A percentile compares a stretch with the other conserved stretches of the same genome.
Conservation (phyloP, 306 rosid species). For the Vigna reflexopilosa region DNA sequence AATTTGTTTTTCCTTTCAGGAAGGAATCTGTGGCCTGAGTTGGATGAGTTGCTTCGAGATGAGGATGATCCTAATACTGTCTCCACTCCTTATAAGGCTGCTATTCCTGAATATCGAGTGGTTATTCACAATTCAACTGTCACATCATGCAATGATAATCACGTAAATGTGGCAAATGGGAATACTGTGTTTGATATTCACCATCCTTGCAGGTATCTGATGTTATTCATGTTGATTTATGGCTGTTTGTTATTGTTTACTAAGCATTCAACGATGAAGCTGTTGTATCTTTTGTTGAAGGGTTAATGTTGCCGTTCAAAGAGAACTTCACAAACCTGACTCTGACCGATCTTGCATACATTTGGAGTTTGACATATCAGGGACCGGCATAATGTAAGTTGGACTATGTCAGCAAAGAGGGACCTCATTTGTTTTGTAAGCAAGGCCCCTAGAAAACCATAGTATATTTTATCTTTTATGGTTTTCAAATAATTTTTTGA, state of each 20-base stretch:
- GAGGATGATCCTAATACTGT: slow-evolving; percentile 64
- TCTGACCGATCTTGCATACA: slow-evolving; percentile 83
- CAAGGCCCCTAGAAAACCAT: not conserved
- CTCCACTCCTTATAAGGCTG: slow-evolving; percentile 74
- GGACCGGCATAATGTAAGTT: slow-evolving; percentile 67
- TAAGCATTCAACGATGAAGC: slow-evolving; percentile 13
- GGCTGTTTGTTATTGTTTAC: slow-evolving; percentile 7
- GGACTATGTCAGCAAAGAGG: not conserved
- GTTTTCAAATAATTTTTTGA: not conserved
- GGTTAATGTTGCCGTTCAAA: slow-evolving; percentile 63
- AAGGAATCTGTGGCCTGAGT: slow-evolving; percentile 75
- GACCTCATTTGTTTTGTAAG: not conserved
- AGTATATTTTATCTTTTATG: not conserved
- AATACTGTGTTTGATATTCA: slow-evolving; percentile 66
- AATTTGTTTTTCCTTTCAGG: slow-evolving; percentile 49
- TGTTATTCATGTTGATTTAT: slow-evolving; percentile 38
- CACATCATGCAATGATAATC: slow-evolving; percentile 47
- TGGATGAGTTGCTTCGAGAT: slow-evolving; percentile 66
- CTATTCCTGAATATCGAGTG: slow-evolving; percentile 63
- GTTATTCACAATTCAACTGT: slow-evolving; percentile 59
- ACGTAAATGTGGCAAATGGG: slow-evolving; percentile 55
- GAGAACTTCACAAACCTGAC: slow-evolving; percentile 69
- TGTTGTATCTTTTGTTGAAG: slow-evolving; percentile 47
- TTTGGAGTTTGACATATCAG: slow-evolving; percentile 71
- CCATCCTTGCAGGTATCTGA: slow-evolving; percentile 74